These are phyloP conservation scores for Balamuthia mandrillaris DNA, from an alignment of 208 protist species.

Conservation along the genomic window DNA sequence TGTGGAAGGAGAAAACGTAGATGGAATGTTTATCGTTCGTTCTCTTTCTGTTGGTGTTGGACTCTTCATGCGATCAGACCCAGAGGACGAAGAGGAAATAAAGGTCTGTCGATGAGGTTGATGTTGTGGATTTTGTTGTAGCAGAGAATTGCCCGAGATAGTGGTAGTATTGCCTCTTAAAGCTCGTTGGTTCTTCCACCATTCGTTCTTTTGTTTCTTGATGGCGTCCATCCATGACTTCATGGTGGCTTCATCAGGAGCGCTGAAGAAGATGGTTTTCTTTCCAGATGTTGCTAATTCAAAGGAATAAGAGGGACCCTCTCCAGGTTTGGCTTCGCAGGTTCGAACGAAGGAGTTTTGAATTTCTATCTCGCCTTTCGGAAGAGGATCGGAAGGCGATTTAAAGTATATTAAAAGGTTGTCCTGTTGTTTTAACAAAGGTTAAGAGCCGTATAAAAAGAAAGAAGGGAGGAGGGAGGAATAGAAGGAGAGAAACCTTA, in stretches of 20 bases:
- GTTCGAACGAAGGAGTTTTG: slow-evolving; percentile 3
- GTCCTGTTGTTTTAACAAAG: too few species aligned
- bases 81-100: too few species aligned
- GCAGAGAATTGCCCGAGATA: not conserved
- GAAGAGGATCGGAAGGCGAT: not conserved
- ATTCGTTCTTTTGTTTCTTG: not conserved
- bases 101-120: too few species aligned
- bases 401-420: slow-evolving; percentile 13
- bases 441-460: too few species aligned
- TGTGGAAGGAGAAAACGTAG: too few species aligned
- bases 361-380: slow-evolving; percentile 3
- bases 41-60: too few species aligned
- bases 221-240: slow-evolving; percentile 20
- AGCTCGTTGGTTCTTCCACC: not conserved
- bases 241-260: not conserved
- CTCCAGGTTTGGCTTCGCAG: not conserved
- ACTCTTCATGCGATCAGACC: too few species aligned
- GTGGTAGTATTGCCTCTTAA: not conserved
- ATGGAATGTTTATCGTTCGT: too few species aligned
- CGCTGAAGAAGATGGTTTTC: not conserved
- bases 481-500: too few species aligned
- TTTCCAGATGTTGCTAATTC: too few species aligned
- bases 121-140: not conserved
- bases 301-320: not conserved
- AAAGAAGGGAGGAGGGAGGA: too few species aligned